Evolutionary conservation across 768 basidiomycete genomes (phyloP).

Genomic region (Cystofilobasidium macerans): DNA sequence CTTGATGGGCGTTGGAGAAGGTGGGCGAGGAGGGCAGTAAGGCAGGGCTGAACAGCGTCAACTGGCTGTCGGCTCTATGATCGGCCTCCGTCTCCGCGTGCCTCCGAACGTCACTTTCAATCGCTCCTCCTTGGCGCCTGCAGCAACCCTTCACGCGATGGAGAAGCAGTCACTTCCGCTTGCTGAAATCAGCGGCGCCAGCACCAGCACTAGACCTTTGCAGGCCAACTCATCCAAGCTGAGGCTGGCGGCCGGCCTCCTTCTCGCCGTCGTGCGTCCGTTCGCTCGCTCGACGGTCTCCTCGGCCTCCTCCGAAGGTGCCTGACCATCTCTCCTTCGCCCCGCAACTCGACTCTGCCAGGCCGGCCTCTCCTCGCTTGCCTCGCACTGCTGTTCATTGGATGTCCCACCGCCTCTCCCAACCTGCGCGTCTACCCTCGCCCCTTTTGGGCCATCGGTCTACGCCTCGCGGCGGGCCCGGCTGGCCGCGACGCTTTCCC

Average conservation of each 20-base stretch:
- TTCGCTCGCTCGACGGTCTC: not conserved
- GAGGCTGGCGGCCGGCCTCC: not conserved
- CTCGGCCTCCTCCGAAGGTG: not conserved
- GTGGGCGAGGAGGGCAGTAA: too few species aligned
- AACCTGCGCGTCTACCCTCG: not conserved
- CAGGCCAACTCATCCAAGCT: too few species aligned
- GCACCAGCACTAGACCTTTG: too few species aligned
- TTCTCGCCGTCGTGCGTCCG: not conserved
- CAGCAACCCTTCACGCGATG: too few species aligned
- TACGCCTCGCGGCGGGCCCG: not conserved
- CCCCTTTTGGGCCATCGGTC: not conserved
- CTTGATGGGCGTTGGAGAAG: too few species aligned
- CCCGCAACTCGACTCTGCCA: too few species aligned
- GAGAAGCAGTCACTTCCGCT: not conserved
- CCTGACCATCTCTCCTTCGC: not conserved
- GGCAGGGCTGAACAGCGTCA: too few species aligned
- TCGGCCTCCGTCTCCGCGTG: too few species aligned
- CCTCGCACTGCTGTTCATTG: not conserved
- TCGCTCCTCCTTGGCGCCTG: too few species aligned
- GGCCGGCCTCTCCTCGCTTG: not conserved
- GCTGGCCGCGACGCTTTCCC: slow-evolving; percentile 1
- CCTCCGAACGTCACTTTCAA: too few species aligned
- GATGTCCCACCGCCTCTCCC: not conserved
- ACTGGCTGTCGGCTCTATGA: too few species aligned
- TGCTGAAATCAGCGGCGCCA: not conserved